Percentiles rank a stretch among this genome's conserved stretches.
phyloP scores from a whole-genome alignment of 805 yeast species.

The Monosporozyma aquatica region DNA sequence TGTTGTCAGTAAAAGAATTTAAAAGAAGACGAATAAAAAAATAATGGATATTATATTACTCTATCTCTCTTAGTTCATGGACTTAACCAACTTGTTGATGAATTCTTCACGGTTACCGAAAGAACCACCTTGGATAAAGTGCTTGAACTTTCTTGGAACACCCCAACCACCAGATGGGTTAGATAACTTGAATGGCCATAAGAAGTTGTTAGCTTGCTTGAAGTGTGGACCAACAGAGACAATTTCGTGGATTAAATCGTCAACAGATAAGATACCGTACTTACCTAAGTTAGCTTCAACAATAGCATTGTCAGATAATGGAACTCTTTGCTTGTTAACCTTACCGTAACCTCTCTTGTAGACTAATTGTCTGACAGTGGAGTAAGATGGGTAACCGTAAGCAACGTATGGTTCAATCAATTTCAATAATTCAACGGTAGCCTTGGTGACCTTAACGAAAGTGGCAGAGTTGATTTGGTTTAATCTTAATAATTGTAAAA shows the following conservation, averaged over 20 bases:
- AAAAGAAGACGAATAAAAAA: neutral
- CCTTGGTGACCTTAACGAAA: slow-evolving; percentile 91
- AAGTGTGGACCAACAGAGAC: slow-evolving; percentile 96
- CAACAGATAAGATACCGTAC: slow-evolving; percentile 86
- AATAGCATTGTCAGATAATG: slow-evolving; percentile 79
- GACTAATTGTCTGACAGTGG: slow-evolving; percentile 84
- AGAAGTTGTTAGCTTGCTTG: slow-evolving; percentile 97
- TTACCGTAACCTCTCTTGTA: slow-evolving; percentile 99
- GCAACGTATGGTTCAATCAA: slow-evolving; percentile 95
- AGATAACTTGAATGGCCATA: slow-evolving; percentile 96
- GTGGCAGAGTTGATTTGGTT: slow-evolving; percentile 92
- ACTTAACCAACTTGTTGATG: slow-evolving; percentile 90
- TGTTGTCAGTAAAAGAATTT: neutral
- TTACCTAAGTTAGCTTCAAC: slow-evolving; percentile 83
- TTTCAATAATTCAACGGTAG: slow-evolving; percentile 84
- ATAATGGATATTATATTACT: neutral
- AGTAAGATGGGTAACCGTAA: slow-evolving; percentile 92
- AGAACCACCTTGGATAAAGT: slow-evolving; percentile 96
- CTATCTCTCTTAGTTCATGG: slow-evolving; percentile 60
- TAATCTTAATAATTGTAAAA: slow-evolving; percentile 86
- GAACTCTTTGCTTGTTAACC: slow-evolving; percentile 91
- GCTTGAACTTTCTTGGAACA: slow-evolving; percentile 92
- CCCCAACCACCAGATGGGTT: slow-evolving; percentile 98
- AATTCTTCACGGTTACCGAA: slow-evolving; percentile 96
- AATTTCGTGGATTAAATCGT: slow-evolving; percentile 93